A percentile compares a stretch with the other conserved stretches of the same genome.
These are phyloP conservation scores for Panicum hallii DNA, from an alignment of 202 grass and related monocot species.

Conservation along the genomic window DNA sequence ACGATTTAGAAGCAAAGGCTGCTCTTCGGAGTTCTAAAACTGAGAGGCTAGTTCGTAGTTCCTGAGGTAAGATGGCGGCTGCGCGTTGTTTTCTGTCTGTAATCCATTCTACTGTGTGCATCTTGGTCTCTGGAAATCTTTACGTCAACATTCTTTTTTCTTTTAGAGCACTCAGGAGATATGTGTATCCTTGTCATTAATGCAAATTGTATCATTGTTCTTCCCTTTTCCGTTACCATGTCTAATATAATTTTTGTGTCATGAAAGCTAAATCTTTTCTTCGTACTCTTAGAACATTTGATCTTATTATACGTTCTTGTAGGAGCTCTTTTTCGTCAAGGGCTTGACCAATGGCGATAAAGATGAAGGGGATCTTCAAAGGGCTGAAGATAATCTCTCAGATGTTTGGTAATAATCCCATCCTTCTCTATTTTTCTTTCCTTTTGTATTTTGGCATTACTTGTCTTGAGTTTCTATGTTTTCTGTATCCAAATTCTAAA, in stretches of 20 bases:
- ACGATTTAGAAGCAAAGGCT: slow-evolving; percentile 18
- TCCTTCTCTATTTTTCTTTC: slow-evolving; percentile 31
- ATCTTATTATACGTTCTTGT: slow-evolving; percentile 42
- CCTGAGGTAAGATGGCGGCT: slow-evolving; percentile 27
- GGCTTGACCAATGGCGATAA: slow-evolving; percentile 48
- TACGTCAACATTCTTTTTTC: neutral
- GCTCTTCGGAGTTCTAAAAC: slow-evolving; percentile 11
- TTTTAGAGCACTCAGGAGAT: neutral
- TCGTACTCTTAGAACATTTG: neutral
- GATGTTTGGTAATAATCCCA: slow-evolving; percentile 54
- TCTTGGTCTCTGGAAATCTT: neutral
- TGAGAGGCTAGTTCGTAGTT: neutral
- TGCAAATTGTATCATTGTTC: neutral
- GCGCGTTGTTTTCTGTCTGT: neutral
- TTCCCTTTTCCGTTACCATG: neutral
- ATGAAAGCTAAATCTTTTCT: slow-evolving; percentile 6
- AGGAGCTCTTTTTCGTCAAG: slow-evolving; percentile 37
- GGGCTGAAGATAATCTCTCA: slow-evolving; percentile 63
- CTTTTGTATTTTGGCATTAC: slow-evolving; percentile 4
- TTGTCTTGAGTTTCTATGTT: neutral
- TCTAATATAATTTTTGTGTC: neutral
- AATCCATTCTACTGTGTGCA: neutral
- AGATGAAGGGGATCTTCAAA: slow-evolving; percentile 70
- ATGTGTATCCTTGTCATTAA: neutral
- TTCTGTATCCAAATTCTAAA: neutral